Evolutionary conservation across 2,329 filamentous ascomycete genomes (phyloP).

Genomic region (Raffaelea deltoideospora): DNA sequence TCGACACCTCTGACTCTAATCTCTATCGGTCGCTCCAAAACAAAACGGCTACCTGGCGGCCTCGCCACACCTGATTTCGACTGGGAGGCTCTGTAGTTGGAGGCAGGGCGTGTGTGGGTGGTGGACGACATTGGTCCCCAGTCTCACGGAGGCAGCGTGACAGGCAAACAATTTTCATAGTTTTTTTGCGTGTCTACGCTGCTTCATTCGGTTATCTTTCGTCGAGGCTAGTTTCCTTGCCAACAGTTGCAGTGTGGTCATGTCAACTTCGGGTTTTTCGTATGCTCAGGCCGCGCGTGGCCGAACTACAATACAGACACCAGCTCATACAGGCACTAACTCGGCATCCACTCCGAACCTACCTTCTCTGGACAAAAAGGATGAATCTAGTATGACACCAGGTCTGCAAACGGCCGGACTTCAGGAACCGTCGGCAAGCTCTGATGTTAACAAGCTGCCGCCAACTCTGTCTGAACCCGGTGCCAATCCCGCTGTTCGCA

Average conservation of each 20-base stretch:
- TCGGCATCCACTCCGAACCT: conserved; percentile 17
- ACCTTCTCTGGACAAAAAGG: conserved; percentile 18
- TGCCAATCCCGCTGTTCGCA: not conserved
- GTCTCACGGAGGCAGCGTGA: no score
- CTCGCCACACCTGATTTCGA: not conserved
- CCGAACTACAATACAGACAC: no score
- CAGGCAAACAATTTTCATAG: no score
- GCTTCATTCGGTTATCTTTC: not conserved
- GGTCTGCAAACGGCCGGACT: not conserved
- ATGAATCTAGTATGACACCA: conserved; percentile 13
- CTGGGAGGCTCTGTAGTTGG: not conserved
- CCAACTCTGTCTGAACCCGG: not conserved
- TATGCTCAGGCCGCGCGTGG: conserved; percentile 94
- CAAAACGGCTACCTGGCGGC: conserved; percentile 1
- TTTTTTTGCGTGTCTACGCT: no score
- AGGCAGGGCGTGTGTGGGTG: conserved; percentile 2
- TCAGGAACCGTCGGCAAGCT: no score
- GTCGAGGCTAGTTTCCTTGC: not conserved
- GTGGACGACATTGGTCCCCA: conserved; percentile 4
- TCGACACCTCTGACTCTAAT: no score
- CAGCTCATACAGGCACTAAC: conserved; percentile 23
- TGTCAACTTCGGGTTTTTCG: conserved; percentile 56
- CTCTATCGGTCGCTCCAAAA: no score
- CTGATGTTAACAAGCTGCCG: conserved; percentile 7
- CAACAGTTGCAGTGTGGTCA: conserved; percentile 13